Conservation (phyloP, 2,329 filamentous ascomycete genomes). For the Akanthomyces lecanii region DNA sequence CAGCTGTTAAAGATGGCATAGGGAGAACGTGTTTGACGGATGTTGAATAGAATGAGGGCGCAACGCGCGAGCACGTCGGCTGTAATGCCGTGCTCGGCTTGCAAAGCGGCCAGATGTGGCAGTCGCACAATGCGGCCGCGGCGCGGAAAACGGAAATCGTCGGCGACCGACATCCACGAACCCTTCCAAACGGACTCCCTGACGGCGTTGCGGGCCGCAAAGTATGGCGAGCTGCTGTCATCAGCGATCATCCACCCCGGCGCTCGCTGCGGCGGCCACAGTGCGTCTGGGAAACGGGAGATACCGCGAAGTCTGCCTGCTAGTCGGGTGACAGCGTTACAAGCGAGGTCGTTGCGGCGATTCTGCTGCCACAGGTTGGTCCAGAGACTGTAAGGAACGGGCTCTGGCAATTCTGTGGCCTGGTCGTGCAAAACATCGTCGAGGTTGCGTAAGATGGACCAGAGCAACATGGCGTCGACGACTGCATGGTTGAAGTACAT, state of each 20-base stretch:
- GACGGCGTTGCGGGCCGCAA: background rate
- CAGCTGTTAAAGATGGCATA: conserved; percentile 33
- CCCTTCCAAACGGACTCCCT: conserved; percentile 21
- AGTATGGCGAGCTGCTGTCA: conserved; percentile 23
- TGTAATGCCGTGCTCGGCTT: conserved; percentile 21
- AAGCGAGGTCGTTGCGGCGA: conserved; percentile 26
- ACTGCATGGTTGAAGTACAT: conserved; percentile 34
- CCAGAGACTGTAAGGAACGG: conserved; percentile 30
- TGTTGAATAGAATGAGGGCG: conserved; percentile 32
- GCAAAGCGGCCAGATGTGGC: conserved; percentile 24
- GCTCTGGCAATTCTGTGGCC: conserved; percentile 16
- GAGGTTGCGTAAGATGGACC: conserved; percentile 32
- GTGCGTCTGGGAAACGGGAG: conserved; percentile 28
- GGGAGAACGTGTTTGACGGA: conserved; percentile 28
- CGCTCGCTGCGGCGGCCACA: conserved; percentile 32
- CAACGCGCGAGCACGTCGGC: conserved; percentile 30
- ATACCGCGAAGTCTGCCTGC: conserved; percentile 32
- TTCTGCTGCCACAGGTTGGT: conserved; percentile 31
- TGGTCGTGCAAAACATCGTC: conserved; percentile 27
- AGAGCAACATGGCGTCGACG: conserved; percentile 32
- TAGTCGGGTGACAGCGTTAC: conserved; percentile 28
- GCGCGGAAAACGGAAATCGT: conserved; percentile 29
- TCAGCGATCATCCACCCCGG: conserved; percentile 33
- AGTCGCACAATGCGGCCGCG: conserved; percentile 28
- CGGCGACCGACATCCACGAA: conserved; percentile 29